Evolutionary conservation across 2,329 filamentous ascomycete genomes (phyloP).

Genomic region (Aspergillus melleus): DNA sequence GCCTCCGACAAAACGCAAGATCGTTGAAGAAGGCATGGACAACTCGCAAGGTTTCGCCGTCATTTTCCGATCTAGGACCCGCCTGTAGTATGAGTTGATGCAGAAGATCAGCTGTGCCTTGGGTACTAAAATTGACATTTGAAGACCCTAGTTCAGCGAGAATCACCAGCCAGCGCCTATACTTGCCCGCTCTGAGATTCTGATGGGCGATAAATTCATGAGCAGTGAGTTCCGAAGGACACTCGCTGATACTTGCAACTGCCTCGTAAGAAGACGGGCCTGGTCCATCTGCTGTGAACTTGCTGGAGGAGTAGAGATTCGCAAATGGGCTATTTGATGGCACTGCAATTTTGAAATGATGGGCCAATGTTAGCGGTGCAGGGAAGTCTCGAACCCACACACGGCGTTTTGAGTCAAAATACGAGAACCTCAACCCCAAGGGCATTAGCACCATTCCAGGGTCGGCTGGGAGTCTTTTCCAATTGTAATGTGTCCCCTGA

Average conservation of each 20-base stretch:
- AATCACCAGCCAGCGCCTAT: constrained; percentile 50
- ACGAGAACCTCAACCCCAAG: constrained; percentile 49
- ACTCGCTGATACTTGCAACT: constrained; percentile 48
- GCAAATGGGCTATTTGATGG: constrained; percentile 41
- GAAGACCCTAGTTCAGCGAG: constrained; percentile 53
- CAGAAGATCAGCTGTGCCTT: constrained; percentile 52
- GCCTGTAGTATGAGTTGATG: constrained; percentile 55
- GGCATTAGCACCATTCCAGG: constrained; percentile 47
- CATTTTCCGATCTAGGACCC: constrained; percentile 47
- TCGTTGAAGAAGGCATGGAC: constrained; percentile 55
- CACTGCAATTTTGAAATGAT: constrained; percentile 45
- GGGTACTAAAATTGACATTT: constrained; percentile 61
- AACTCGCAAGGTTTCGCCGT: constrained; percentile 40
- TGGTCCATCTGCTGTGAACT: constrained; percentile 31
- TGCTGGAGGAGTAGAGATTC: constrained; percentile 22
- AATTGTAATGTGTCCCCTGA: constrained; percentile 50
- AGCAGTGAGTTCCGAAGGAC: constrained; percentile 47
- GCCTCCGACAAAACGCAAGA: constrained; percentile 47
- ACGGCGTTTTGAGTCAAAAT: constrained; percentile 46
- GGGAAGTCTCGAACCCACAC: constrained; percentile 41
- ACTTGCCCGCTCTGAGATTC: constrained; percentile 44
- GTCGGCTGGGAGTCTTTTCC: constrained; percentile 41
- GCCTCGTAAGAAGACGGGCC: constrained; percentile 53
- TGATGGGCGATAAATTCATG: constrained; percentile 54
- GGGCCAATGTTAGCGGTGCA: constrained; percentile 43